Evolutionary conservation across 2,329 filamentous ascomycete species (phyloP).

Genomic region (Nothopassalora personata): DNA sequence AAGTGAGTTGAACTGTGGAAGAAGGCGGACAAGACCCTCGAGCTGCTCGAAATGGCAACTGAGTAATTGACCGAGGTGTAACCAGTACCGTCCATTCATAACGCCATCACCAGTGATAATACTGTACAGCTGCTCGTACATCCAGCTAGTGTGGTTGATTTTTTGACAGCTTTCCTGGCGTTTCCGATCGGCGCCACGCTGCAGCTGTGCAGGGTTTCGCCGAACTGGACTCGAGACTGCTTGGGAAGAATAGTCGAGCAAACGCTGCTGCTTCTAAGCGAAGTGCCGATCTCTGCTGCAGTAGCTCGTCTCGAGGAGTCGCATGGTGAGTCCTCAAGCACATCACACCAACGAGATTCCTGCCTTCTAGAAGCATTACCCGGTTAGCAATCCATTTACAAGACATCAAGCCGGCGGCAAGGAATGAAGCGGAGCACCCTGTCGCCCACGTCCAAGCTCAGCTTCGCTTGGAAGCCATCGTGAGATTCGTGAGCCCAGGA

Average conservation of each 20-base stretch:
- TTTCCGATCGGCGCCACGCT: not conserved
- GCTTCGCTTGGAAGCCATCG: not conserved
- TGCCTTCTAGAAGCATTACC: not conserved
- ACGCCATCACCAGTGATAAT: not conserved
- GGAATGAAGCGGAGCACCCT: not conserved
- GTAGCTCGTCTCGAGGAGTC: not conserved
- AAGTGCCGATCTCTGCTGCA: not conserved
- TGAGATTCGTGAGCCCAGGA: not conserved
- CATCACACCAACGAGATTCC: not conserved
- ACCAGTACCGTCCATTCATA: not conserved
- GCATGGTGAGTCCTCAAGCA: not conserved
- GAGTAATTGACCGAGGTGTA: not conserved
- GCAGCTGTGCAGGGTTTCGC: not conserved
- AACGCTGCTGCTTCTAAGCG: not conserved
- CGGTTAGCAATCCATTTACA: slow-evolving; percentile 1
- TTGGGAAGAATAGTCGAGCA: not conserved
- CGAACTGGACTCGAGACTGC: not conserved
- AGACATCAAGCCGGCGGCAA: slow-evolving; percentile 5
- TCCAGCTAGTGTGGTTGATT: slow-evolving; percentile 3
- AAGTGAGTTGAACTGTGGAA: not conserved
- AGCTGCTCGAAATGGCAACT: not conserved
- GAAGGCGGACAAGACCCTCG: not conserved
- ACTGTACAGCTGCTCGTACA: not conserved
- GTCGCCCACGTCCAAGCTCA: not conserved
- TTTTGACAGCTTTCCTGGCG: slow-evolving; percentile 1